Percentiles rank a stretch among this genome's conserved stretches.
These are phyloP conservation scores for Cornus kousa DNA, from an alignment of 148 eudicot genomes.

Conservation along the genomic window DNA sequence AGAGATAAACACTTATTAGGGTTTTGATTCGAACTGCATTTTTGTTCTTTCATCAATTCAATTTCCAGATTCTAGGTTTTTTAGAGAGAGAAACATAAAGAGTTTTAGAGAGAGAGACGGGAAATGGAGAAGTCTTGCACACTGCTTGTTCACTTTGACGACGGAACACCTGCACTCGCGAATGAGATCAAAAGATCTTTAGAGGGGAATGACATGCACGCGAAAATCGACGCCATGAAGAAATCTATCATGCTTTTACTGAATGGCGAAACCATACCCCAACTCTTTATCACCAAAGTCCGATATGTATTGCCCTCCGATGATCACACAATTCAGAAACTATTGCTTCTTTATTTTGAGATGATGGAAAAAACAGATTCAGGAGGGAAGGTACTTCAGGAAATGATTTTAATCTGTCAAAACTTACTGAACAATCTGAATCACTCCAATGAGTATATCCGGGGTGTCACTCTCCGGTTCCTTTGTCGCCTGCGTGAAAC, in stretches of 20 bases:
- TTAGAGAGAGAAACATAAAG: too few species aligned
- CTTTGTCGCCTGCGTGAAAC: constrained; percentile 60
- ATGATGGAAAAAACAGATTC: constrained; percentile 73
- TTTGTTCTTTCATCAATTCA: neutral
- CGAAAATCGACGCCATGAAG: constrained; percentile 67
- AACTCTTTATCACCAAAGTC: constrained; percentile 58
- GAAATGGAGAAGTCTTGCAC: constrained; percentile 71
- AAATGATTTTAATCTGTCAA: constrained; percentile 71
- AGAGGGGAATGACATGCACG: constrained; percentile 55
- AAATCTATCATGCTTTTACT: constrained; percentile 61
- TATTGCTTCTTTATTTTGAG: constrained; percentile 59
- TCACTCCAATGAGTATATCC: constrained; percentile 69
- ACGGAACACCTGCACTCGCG: constrained; percentile 71
- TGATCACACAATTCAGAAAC: constrained; percentile 66
- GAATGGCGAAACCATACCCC: constrained; percentile 71
- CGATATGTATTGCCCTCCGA: constrained; percentile 67
- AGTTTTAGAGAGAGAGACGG: neutral
- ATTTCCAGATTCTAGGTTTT: neutral
- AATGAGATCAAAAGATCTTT: constrained; percentile 79
- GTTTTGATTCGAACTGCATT: neutral
- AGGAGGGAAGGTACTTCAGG: constrained; percentile 48
- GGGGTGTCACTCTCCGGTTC: constrained; percentile 81
- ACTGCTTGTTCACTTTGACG: constrained; percentile 58
- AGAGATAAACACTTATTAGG: neutral
- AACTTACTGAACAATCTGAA: constrained; percentile 60